Conservation (phyloP, 805 yeast species). For the Starmerella riodocensis region DNA sequence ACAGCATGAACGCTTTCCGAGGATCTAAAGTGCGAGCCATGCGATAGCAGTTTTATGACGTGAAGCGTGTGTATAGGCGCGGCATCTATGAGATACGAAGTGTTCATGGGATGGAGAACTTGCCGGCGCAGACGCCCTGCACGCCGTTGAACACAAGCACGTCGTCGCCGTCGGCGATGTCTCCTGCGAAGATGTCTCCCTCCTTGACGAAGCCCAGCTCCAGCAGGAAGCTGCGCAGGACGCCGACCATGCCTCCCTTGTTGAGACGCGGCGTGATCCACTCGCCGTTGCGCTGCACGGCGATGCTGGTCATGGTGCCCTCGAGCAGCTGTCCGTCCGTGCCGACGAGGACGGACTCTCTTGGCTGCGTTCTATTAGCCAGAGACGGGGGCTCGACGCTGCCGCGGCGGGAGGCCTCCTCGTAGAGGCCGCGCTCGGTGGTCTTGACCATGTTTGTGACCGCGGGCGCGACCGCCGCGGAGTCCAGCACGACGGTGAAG, state of each 20-base stretch:
- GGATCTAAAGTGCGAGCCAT: too few species aligned
- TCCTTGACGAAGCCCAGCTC: constrained; percentile 42
- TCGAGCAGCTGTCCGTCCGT: constrained; percentile 52
- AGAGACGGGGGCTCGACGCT: constrained; percentile 8
- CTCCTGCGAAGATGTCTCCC: constrained; percentile 34
- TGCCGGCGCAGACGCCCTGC: constrained; percentile 43
- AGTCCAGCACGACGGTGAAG: constrained; percentile 56
- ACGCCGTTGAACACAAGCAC: constrained; percentile 70
- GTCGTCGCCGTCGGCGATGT: constrained; percentile 51
- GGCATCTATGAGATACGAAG: too few species aligned
- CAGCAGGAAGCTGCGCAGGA: constrained; percentile 53
- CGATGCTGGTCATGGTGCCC: constrained; percentile 73
- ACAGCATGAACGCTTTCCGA: too few species aligned
- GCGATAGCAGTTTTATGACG: too few species aligned
- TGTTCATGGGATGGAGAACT: too few species aligned
- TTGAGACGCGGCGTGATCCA: constrained; percentile 78
- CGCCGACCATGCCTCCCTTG: constrained; percentile 76
- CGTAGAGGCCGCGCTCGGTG: constrained; percentile 53
- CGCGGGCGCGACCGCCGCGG: constrained; percentile 29
- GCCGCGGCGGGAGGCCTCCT: constrained; percentile 41
- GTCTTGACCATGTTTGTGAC: constrained; percentile 67
- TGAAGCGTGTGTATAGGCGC: too few species aligned
- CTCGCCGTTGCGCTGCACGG: constrained; percentile 38
- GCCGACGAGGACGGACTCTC: constrained; percentile 64
- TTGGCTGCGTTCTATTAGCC: constrained; percentile 9